These are phyloP conservation scores for Candida easanensis DNA, from an alignment of 805 yeast genomes.

Conservation along the genomic window DNA sequence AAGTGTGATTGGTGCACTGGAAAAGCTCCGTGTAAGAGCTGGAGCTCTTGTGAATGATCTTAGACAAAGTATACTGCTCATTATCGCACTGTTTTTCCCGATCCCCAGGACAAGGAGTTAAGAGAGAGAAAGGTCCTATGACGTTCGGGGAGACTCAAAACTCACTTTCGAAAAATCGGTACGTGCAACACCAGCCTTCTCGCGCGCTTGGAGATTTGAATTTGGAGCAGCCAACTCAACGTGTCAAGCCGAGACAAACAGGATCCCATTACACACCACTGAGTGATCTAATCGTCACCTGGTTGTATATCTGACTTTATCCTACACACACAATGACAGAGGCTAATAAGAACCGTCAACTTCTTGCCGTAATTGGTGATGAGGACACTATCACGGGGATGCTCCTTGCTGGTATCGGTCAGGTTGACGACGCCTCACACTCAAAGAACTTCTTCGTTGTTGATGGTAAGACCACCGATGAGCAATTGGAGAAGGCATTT, in stretches of 20 bases:
- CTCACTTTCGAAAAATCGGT: neutral
- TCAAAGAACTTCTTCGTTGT: constrained; percentile 76
- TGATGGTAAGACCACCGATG: constrained; percentile 74
- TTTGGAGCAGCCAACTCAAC: constrained; percentile 2
- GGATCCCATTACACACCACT: neutral
- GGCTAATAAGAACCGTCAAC: constrained; percentile 61
- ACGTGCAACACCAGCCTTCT: constrained; percentile 1
- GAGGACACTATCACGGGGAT: constrained; percentile 97
- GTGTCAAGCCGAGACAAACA: neutral
- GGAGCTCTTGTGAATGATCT: constrained; percentile 1
- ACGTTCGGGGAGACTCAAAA: no score
- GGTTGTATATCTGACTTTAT: neutral
- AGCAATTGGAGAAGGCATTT: constrained; percentile 73
- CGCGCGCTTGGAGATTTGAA: neutral
- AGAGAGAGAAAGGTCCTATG: no score
- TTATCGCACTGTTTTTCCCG: neutral
- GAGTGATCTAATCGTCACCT: neutral
- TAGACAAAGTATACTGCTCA: neutral
- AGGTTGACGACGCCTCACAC: constrained; percentile 55
- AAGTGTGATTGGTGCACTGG: constrained; percentile 4
- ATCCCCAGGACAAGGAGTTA: no score
- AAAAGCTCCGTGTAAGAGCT: constrained; percentile 4
- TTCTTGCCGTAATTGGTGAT: constrained; percentile 94
- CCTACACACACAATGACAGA: constrained; percentile 8
- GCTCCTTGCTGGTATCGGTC: constrained; percentile 93